Conservation (phyloP, 345 rosid species). For the Bruguiera sexangula region DNA sequence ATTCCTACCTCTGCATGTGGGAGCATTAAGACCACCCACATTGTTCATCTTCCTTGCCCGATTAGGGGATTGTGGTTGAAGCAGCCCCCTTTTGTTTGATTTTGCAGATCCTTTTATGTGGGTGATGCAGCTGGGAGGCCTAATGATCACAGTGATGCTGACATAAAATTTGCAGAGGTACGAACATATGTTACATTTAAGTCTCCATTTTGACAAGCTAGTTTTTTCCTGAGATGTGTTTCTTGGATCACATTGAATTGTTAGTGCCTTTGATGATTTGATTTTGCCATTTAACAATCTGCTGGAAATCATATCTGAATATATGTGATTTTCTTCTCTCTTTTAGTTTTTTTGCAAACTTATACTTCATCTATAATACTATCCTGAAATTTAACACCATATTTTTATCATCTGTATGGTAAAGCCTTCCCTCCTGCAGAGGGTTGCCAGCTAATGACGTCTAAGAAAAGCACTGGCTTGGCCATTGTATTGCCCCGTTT, state of each 20-base stretch:
- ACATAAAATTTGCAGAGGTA: conserved; percentile 83
- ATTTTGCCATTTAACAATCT: neutral
- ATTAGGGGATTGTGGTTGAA: neutral
- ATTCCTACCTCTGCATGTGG: too few species aligned
- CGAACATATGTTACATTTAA: neutral
- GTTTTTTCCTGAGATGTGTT: neutral
- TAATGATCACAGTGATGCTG: conserved; percentile 83
- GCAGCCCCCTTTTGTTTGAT: neutral
- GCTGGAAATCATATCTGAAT: conserved; percentile 1
- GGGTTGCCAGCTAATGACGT: too few species aligned
- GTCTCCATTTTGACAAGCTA: neutral
- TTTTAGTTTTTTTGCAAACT: neutral
- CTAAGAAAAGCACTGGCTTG: too few species aligned
- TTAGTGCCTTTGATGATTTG: neutral
- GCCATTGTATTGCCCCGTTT: too few species aligned
- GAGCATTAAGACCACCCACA: too few species aligned
- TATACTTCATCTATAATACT: neutral
- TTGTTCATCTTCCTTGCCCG: neutral
- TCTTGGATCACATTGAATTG: neutral
- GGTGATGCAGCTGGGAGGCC: conserved; percentile 96
- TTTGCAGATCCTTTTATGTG: conserved; percentile 79
- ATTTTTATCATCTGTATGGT: too few species aligned
- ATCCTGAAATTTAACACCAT: neutral
- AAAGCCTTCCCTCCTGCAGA: too few species aligned
- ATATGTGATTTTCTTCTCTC: neutral